phyloP scores from a whole-genome alignment of 2,329 filamentous ascomycete species.

The Aphanoascus verrucosus region DNA sequence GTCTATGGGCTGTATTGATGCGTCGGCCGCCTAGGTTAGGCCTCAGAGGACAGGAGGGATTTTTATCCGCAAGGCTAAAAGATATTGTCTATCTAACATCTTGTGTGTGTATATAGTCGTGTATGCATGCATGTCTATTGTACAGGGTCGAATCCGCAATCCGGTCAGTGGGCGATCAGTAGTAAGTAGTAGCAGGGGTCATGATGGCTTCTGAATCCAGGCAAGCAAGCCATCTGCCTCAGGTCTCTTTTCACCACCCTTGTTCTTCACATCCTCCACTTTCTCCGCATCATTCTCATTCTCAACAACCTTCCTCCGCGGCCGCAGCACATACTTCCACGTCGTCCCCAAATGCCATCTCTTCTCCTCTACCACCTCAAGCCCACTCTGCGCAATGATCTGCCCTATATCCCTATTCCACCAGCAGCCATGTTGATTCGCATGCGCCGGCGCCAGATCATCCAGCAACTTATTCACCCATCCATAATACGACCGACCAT shows the following conservation, averaged over 20 bases:
- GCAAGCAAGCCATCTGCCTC: background rate
- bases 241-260: background rate
- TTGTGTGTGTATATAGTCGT: background rate
- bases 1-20: too few species aligned
- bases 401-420: constrained; percentile 43
- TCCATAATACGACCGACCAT: constrained; percentile 38
- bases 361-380: constrained; percentile 38
- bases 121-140: background rate
- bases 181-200: too few species aligned
- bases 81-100: too few species aligned
- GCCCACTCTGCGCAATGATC: constrained; percentile 38
- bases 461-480: constrained; percentile 41
- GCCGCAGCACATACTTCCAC: constrained; percentile 35
- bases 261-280: background rate
- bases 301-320: constrained; percentile 17
- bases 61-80: too few species aligned
- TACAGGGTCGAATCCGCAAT: background rate
- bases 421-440: constrained; percentile 43
- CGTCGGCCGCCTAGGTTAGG: too few species aligned
- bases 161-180: background rate
- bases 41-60: too few species aligned
- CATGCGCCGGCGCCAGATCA: constrained; percentile 38
- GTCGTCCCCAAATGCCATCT: constrained; percentile 41
- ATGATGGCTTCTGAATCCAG: constrained; percentile 6
- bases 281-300: constrained; percentile 2